Conservation (phyloP, 345 rosid species). For the Camelina neglecta region DNA sequence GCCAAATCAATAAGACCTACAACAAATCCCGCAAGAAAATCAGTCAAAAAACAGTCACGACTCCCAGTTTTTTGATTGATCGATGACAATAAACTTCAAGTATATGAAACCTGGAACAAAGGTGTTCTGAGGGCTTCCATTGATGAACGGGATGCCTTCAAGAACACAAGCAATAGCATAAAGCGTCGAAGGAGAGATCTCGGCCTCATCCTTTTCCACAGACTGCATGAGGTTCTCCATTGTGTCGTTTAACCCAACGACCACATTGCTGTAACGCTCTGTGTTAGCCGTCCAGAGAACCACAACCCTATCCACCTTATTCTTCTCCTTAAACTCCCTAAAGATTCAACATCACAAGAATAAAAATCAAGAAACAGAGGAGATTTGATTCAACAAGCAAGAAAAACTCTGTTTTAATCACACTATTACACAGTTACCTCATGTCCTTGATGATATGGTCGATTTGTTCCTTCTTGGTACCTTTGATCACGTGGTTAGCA, state of each 20-base stretch:
- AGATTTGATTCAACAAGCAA: not conserved
- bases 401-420: conserved; percentile 1
- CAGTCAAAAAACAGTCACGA: conserved; percentile 10
- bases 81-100: not conserved
- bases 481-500: conserved; percentile 84
- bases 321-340: conserved; percentile 93
- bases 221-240: conserved; percentile 78
- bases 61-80: not conserved
- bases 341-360: conserved; percentile 2
- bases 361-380: conserved; percentile 10
- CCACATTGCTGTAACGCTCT: conserved; percentile 91
- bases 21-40: not conserved
- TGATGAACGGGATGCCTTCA: conserved; percentile 89
- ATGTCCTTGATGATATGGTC: conserved; percentile 83
- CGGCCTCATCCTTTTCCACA: conserved; percentile 75
- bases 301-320: conserved; percentile 81
- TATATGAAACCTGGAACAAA: conserved; percentile 63
- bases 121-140: conserved; percentile 98
- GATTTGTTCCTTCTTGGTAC: conserved; percentile 89
- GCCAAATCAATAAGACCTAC: conserved; percentile 90
- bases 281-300: conserved; percentile 99
- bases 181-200: conserved; percentile 97
- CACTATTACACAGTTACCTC: conserved; percentile 49
- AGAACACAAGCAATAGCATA: conserved; percentile 84
- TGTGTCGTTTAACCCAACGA: conserved; percentile 90